A percentile compares a stretch with the other conserved stretches of the same genome.
Conservation (phyloP, 1,139 yeast genomes). For the Lodderomyces orthopsilosis region DNA sequence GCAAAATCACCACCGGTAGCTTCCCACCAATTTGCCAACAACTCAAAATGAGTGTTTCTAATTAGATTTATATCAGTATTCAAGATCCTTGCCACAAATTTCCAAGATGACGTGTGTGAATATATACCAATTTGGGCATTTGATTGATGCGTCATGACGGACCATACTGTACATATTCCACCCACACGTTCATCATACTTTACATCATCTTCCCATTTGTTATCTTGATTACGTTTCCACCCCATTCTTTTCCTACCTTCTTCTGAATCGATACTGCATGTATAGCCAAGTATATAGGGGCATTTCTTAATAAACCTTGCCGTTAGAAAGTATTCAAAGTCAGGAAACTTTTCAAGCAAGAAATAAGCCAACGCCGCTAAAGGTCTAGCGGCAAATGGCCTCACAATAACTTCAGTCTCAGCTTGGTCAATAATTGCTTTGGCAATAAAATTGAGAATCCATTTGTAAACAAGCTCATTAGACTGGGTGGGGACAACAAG, state of each 20-base stretch:
- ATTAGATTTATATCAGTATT: conserved; percentile 52
- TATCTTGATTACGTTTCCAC: conserved; percentile 62
- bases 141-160: conserved; percentile 55
- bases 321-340: conserved; percentile 60
- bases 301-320: conserved; percentile 91
- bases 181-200: conserved; percentile 81
- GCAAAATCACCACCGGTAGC: conserved; percentile 61
- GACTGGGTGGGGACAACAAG: conserved; percentile 47
- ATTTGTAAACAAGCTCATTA: conserved; percentile 52
- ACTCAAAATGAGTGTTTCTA: conserved; percentile 67
- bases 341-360: conserved; percentile 58
- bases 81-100: conserved; percentile 63
- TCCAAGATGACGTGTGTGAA: conserved; percentile 62
- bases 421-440: conserved; percentile 89
- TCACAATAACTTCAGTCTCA: conserved; percentile 84
- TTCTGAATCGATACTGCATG: conserved; percentile 73
- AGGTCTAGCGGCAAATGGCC: conserved; percentile 77
- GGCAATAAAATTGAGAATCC: conserved; percentile 79
- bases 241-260: conserved; percentile 87
- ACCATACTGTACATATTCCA: conserved; percentile 81
- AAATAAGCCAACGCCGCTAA: conserved; percentile 64
- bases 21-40: conserved; percentile 91
- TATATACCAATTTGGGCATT: conserved; percentile 17
- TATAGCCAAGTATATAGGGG: conserved; percentile 80
- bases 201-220: conserved; percentile 74